These are phyloP conservation scores for Ceriops zippeliana DNA, from an alignment of 345 rosid species.

Conservation along the genomic window DNA sequence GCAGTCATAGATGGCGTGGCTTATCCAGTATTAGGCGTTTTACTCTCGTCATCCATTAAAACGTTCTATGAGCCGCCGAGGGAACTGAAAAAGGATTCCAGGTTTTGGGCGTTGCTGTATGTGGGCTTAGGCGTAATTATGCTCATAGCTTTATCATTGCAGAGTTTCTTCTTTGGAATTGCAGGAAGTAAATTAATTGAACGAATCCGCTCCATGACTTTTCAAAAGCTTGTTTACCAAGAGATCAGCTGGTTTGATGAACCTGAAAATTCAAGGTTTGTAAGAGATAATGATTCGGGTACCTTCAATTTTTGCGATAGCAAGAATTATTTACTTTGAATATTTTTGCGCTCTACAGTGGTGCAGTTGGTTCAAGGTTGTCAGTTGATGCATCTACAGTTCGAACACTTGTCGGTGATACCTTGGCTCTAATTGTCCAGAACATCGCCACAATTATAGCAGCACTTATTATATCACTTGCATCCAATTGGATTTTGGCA, in stretches of 20 bases:
- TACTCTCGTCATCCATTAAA: conserved; percentile 60
- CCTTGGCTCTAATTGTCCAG: conserved; percentile 49
- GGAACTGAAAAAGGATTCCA: conserved; percentile 49
- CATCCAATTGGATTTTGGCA: conserved; percentile 60
- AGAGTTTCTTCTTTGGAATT: conserved; percentile 65
- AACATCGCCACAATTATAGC: conserved; percentile 43
- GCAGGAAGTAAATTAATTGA: conserved; percentile 79
- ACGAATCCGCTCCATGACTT: conserved; percentile 62
- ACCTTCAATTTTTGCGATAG: background rate
- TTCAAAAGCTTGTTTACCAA: conserved; percentile 76
- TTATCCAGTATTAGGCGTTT: conserved; percentile 72
- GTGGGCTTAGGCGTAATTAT: conserved; percentile 34
- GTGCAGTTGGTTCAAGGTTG: conserved; percentile 62
- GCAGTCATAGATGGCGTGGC: conserved; percentile 58
- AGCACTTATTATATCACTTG: conserved; percentile 47
- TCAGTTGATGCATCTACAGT: conserved; percentile 59
- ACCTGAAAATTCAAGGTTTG: conserved; percentile 63
- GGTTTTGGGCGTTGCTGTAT: conserved; percentile 51
- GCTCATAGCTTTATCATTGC: conserved; percentile 45
- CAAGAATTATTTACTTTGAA: background rate
- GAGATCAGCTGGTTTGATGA: conserved; percentile 89
- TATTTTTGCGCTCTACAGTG: conserved; percentile 31
- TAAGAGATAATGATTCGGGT: background rate
- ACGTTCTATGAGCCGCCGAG: conserved; percentile 55
- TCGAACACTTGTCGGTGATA: conserved; percentile 51